These are phyloP conservation scores for Kwoniella heveanensis DNA, from an alignment of 768 basidiomycete species.

Conservation along the genomic window DNA sequence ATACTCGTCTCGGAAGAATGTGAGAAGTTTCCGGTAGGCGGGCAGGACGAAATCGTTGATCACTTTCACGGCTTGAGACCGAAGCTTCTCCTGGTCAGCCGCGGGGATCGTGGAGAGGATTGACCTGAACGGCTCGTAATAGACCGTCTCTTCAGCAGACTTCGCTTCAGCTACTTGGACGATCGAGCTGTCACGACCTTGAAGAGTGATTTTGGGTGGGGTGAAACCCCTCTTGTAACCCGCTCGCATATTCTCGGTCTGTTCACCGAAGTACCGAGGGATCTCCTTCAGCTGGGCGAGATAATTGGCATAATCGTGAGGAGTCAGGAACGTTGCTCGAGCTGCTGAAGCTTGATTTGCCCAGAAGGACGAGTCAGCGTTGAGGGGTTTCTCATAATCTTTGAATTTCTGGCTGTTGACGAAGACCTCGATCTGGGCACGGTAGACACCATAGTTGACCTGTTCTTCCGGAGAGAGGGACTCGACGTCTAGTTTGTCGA, in stretches of 20 bases:
- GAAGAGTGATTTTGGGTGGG: conserved; percentile 19
- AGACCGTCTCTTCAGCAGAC: conserved; percentile 15
- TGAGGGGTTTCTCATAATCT: conserved; percentile 22
- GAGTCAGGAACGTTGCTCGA: conserved; percentile 4
- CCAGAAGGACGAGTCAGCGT: conserved; percentile 22
- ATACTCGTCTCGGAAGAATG: conserved; percentile 21
- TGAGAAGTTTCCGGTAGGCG: conserved; percentile 15
- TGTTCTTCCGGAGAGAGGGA: conserved; percentile 15
- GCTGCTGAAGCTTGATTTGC: conserved; percentile 13
- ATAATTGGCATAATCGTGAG: conserved; percentile 12
- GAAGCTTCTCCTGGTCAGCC: conserved; percentile 13
- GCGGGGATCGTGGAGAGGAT: conserved; percentile 9
- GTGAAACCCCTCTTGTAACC: conserved; percentile 21
- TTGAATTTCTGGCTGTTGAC: conserved; percentile 13
- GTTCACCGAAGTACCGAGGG: conserved; percentile 22
- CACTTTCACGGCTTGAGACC: conserved; percentile 1
- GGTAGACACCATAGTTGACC: conserved; percentile 24
- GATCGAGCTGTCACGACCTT: conserved; percentile 21
- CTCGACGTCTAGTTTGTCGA: conserved; percentile 17
- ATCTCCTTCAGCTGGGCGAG: conserved; percentile 15
- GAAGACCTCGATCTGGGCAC: conserved; percentile 16
- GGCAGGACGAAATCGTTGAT: conserved; percentile 15
- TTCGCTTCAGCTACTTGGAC: conserved; percentile 9
- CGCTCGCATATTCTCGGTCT: conserved; percentile 23
- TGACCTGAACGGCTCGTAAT: conserved; percentile 20